A percentile compares a stretch with the other conserved stretches of the same genome.
phyloP scores from a whole-genome alignment of 148 eudicot species.

The Pouteria glomerata region DNA sequence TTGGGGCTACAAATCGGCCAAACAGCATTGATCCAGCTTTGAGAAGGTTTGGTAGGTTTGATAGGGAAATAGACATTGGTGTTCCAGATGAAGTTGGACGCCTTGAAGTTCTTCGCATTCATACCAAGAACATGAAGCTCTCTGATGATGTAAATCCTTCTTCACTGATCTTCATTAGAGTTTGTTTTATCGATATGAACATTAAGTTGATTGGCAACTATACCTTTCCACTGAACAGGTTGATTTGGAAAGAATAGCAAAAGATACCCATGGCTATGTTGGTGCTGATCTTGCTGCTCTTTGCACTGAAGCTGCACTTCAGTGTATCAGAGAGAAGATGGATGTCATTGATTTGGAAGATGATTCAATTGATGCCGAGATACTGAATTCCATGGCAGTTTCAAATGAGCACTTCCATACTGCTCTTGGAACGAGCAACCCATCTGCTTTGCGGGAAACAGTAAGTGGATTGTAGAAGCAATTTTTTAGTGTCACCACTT shows the following conservation, averaged over 20 bases:
- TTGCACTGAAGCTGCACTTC: slow-evolving; percentile 47
- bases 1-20: slow-evolving; percentile 35
- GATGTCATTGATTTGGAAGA: slow-evolving; percentile 45
- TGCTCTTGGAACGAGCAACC: slow-evolving; percentile 38
- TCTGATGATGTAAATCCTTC: slow-evolving; percentile 24
- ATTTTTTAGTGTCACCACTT: not conserved
- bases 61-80: slow-evolving; percentile 36
- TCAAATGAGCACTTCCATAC: slow-evolving; percentile 36
- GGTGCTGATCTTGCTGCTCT: slow-evolving; percentile 47
- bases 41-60: slow-evolving; percentile 37
- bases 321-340: slow-evolving; percentile 46
- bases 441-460: slow-evolving; percentile 40
- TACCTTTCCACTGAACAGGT: slow-evolving; percentile 16
- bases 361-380: slow-evolving; percentile 43
- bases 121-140: slow-evolving; percentile 48
- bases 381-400: slow-evolving; percentile 43
- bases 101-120: slow-evolving; percentile 44
- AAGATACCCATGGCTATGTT: slow-evolving; percentile 43
- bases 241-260: slow-evolving; percentile 35
- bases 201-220: not conserved
- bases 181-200: not conserved
- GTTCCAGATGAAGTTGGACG: slow-evolving; percentile 48
- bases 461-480: slow-evolving; percentile 12
- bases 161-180: not conserved
- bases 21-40: slow-evolving; percentile 37